Evolutionary conservation across 345 rosid species (phyloP), one percentile per base, ranked within the genome.

Genomic region (Linum usitatissimum): DNA sequence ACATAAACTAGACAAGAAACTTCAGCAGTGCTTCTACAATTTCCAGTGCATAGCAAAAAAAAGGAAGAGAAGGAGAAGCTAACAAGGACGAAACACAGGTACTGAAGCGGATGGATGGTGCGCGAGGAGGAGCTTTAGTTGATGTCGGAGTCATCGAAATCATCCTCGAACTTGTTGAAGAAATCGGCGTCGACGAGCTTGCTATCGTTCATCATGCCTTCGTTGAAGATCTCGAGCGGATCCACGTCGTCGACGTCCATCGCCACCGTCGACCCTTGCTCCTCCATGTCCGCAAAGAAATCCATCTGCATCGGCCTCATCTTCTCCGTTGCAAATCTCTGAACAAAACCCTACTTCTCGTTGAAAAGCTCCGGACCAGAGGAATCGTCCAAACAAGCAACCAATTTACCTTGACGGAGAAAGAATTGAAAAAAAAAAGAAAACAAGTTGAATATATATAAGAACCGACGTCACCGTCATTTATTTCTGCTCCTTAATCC

Each of bases 211-310:
- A 84, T 68, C 59, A 77, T 68, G 60, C 93, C 89, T 63, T 89
- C 95, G 28, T 82, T 80, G 55, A 82, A 74, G 1, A 85, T 76
- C 76, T 85, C 93, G 62, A 81, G 78, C 10, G 91, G 78, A 55
- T 89, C 95, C 6, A 84, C 83, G 62, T 89, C 96, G 57, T 89
- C 96, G 0, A 89, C 91, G 64, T 89, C 96, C 96, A 92, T 92
- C 30, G 93, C 93, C 66, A 80, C 86, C 53, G 89, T 66, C 3
- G 91, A 69, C 10, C 83, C 91, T 58, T 74, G 85, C 59, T 81
- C 93, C n/a, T 90, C 96, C 80, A 80, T 69, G 6, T 86, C 96
- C n/a, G 73, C 74, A 62, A 81, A 73, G 76, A 76, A 77, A 12
- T 86, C 92, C 75, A 81, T 75, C 77, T 81, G 95, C 81, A 77